Base-by-base conservation (phyloP, 2,329 filamentous ascomycete species). In the Cladophialophora yegresii region DNA sequence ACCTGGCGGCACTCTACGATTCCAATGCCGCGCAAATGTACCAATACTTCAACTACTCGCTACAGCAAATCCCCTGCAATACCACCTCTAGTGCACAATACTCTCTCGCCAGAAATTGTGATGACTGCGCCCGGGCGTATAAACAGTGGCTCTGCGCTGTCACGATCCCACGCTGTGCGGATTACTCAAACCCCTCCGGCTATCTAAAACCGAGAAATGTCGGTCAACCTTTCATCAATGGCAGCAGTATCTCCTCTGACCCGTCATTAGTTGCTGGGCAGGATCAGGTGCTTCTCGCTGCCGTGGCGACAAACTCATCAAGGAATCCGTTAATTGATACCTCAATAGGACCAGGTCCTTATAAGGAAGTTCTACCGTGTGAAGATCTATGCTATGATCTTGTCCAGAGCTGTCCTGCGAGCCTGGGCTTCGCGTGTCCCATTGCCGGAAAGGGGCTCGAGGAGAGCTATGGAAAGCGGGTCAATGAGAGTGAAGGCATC, bases 81-180 rank as follows among this genome's bases (percentile, higher is more conserved):
- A 89, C 91, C 2, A 84, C 85, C 0, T 78, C 84, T 1, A 87
- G 88, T 36, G 86, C 90, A 13, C 85, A 85, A 68, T 99, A 96
- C 78, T 96, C 92, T 1, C 86, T 98, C 13, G 89, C 87, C 1
- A 85, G 87, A 49, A 85, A 78, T 70, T 99, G 95, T 80, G 77
- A 80, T 50, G 85, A 96, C 76, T 99, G 95, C 77, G 85, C 82
- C 16, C 73, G 75, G 0, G 91, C 92, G 8, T 99, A 99, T 83
- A 97, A 96, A 76, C 83, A 87, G 73, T 99, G 95, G 95, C 87
- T 99, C 22, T 99, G 95, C 79, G 90, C 91, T 26, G 92, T 98
- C 30, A 89, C 87, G 16, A 95, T 99, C 67, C 95, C 95, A 0
- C 90, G 93, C 32, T 99, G 95, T 79, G 89, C 91, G 73, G 93